Conservation (phyloP, 2,329 filamentous ascomycete genomes). For the Chalaropsis thielavioides region DNA sequence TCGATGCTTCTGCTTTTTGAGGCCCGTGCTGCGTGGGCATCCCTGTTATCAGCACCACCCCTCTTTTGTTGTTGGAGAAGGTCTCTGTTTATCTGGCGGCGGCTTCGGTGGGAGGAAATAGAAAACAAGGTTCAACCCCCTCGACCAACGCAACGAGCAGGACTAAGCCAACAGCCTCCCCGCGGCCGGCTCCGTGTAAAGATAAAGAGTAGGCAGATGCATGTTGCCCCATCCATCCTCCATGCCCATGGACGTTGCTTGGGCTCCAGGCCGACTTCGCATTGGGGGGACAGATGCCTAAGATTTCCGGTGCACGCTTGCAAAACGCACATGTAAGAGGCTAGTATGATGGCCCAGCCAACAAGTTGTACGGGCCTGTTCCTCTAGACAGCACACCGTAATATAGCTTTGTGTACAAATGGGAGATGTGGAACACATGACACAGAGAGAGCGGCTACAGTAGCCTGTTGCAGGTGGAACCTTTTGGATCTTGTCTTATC, state of each 20-base stretch:
- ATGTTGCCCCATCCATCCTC: neutral
- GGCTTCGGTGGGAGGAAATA: neutral
- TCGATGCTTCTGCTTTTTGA: neutral
- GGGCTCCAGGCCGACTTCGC: neutral
- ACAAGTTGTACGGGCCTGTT: too few relatives aligned
- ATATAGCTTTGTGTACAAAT: neutral
- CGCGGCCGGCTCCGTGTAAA: neutral
- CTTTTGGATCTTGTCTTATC: neutral
- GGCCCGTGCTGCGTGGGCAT: neutral
- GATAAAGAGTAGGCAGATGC: neutral
- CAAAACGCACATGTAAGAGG: neutral
- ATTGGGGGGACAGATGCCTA: too few relatives aligned
- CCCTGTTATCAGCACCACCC: neutral
- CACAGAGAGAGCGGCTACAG: neutral
- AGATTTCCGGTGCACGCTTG: neutral
- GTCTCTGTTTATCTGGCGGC: neutral
- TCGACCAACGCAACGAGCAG: neutral
- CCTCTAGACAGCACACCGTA: neutral
- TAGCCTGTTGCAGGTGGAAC: neutral
- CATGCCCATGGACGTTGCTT: neutral
- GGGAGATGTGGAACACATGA: neutral
- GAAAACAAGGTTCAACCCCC: neutral
- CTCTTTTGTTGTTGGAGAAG: neutral
- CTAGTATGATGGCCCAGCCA: neutral
- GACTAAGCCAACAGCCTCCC: neutral